These are phyloP conservation scores for Clarireedia paspali DNA, from an alignment of 2,329 filamentous ascomycete species.

Conservation along the genomic window DNA sequence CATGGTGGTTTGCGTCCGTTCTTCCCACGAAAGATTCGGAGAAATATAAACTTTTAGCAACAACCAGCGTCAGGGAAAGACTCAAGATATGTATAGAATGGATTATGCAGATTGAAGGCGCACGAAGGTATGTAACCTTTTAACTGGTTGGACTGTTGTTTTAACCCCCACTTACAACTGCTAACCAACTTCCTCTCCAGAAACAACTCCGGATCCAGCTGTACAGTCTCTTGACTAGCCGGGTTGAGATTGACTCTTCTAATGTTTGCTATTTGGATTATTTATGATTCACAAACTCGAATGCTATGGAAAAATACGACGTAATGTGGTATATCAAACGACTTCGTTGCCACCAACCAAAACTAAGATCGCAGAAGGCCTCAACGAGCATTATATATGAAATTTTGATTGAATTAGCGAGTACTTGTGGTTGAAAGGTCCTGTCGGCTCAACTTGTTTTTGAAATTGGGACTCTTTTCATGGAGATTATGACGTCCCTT, in stretches of 20 bases:
- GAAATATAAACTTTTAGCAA: constrained; percentile 68
- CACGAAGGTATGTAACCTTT: background rate
- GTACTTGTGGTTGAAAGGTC: no score
- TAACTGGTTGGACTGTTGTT: background rate
- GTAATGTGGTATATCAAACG: no score
- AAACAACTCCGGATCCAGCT: background rate
- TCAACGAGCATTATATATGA: no score
- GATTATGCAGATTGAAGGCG: constrained; percentile 29
- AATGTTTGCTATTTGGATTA: background rate
- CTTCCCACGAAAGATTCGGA: constrained; percentile 70
- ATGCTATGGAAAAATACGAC: background rate
- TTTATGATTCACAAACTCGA: background rate
- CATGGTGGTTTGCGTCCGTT: constrained; percentile 86
- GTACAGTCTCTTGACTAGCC: background rate
- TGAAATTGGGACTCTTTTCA: no score
- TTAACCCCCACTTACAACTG: background rate
- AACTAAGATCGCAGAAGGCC: no score
- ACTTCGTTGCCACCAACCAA: no score
- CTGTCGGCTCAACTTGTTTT: no score
- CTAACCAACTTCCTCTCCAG: background rate
- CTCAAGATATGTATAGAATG: constrained; percentile 77
- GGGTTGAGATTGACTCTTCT: background rate
- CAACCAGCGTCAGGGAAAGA: constrained; percentile 69
- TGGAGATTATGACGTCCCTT: no score
- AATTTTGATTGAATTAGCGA: no score